These are phyloP conservation scores for Cymodocea nodosa DNA, from an alignment of 116 monocot species.

Conservation along the genomic window DNA sequence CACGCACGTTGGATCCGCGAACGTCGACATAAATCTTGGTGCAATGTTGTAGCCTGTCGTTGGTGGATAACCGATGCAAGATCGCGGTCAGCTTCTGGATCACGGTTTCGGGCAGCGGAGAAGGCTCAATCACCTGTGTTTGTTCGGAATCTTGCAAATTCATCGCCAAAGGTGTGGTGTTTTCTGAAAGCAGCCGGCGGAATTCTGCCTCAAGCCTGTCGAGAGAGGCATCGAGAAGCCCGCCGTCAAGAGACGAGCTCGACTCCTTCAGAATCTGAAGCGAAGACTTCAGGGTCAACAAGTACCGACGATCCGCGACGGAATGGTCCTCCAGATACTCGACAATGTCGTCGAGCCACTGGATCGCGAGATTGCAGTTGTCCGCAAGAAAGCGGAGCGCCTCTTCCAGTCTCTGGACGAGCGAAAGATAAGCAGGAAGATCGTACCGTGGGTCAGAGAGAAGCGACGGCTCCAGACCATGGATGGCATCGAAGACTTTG, in stretches of 20 bases:
- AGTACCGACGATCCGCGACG: conserved; percentile 46
- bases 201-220: conserved; percentile 39
- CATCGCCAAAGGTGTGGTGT: conserved; percentile 28
- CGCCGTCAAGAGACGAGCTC: conserved; percentile 31
- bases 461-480: conserved; percentile 59
- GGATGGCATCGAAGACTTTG: conserved; percentile 80
- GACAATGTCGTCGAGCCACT: conserved; percentile 82
- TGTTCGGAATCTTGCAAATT: background rate
- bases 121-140: conserved; percentile 19
- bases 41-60: conserved; percentile 33
- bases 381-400: conserved; percentile 67
- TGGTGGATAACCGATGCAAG: conserved; percentile 32
- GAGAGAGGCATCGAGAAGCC: conserved; percentile 34
- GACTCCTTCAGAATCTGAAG: conserved; percentile 3
- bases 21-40: conserved; percentile 37
- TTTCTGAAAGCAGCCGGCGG: conserved; percentile 44
- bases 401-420: conserved; percentile 55
- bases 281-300: conserved; percentile 18
- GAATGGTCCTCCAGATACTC: conserved; percentile 54
- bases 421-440: conserved; percentile 48
- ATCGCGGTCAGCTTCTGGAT: conserved; percentile 36
- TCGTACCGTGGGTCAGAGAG: conserved; percentile 42
- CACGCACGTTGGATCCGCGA: conserved; percentile 34
- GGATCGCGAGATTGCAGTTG: conserved; percentile 65
- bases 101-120: conserved; percentile 29